Percentiles rank a stretch among this genome's conserved stretches.
phyloP scores from a whole-genome alignment of 805 yeast genomes.

The Debaryomyces tyrocola region DNA sequence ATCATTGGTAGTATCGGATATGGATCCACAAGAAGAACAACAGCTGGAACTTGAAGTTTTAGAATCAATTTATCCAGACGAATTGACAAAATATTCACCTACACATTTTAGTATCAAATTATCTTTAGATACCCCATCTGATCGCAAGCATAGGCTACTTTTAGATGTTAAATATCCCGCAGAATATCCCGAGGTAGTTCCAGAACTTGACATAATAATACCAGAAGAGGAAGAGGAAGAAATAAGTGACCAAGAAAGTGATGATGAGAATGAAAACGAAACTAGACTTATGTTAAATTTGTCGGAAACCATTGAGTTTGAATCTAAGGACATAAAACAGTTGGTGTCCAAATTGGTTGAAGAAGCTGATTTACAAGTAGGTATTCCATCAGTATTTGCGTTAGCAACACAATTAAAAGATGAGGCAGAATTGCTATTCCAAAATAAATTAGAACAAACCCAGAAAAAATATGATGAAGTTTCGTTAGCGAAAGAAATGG shows the following conservation, averaged over 20 bases:
- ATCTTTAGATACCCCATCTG: conserved; percentile 67
- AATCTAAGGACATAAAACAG: conserved; percentile 42
- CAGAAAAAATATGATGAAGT: conserved; percentile 62
- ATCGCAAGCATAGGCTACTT: conserved; percentile 53
- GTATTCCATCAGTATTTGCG: conserved; percentile 90
- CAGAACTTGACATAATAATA: conserved; percentile 48
- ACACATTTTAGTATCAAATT: conserved; percentile 57
- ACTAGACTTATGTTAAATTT: conserved; percentile 48
- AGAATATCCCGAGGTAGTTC: conserved; percentile 78
- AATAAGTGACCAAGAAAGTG: conserved; percentile 39
- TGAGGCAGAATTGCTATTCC: conserved; percentile 68
- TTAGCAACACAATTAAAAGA: conserved; percentile 78
- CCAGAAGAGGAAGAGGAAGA: conserved; percentile 20
- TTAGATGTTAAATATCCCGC: conserved; percentile 73
- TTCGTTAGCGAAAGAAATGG: conserved; percentile 64
- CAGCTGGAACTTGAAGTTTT: conserved; percentile 86
- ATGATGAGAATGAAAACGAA: conserved; percentile 43
- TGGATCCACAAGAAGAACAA: conserved; percentile 85
- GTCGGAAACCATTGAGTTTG: conserved; percentile 60
- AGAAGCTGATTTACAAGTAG: conserved; percentile 76
- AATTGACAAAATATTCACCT: conserved; percentile 50
- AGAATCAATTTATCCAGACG: conserved; percentile 93
- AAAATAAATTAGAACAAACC: conserved; percentile 49
- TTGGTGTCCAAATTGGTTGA: conserved; percentile 44
- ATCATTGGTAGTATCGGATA: conserved; percentile 19